Evolutionary conservation across 23 red algal species (phyloP), one percentile per base, ranked within the genome.

Genomic region (Gracilariopsis chorda): DNA sequence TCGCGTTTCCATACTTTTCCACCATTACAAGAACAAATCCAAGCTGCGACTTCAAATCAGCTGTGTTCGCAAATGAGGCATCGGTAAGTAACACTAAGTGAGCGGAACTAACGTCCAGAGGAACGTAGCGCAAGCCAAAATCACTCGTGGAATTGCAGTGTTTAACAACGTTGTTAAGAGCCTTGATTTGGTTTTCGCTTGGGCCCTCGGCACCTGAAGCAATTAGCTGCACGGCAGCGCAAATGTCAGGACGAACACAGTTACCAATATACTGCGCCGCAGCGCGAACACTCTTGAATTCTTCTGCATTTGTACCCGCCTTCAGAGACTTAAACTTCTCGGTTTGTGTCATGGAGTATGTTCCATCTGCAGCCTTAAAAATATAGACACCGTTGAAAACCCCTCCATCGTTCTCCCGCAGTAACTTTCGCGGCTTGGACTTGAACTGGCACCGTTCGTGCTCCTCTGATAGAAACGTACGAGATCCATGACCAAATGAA

Each of bases 171-270:
- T 39, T 13, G 41, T 78, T 48, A 7, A 51, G 24, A 27, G 43
- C 43, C 11, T 30, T 30, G 19, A 47, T 49, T 13, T 30, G 19
- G 41, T 74, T 37, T 34, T 39, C 11, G 12, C 25, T 12, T 19
- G 68, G 1, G 30, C 21, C 42, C 10, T 49, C 12, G 13, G 68
- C 10, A 74, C 28, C 68, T 19, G 68, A 0, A 23, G 1, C 67
- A 45, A 0, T 0, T 1, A 74, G 13, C 19, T 55, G 51, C 51
- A 55, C 51, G 16, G 51, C 51, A 55, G 51, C 0, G 51, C 51
- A 55, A n/a, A 55, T 40, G 1, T 74, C 68, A 74, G 68, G 68
- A 23, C 68, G 68, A 7, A 74, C 68, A 34, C 68, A 74, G 68
- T 74, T 74, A 1, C 28, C 68, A 23, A 74, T 74, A 37, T 51